Evolutionary conservation across 495 filamentous ascomycete genomes (phyloP).

Genomic region (Penicillium simplicissimum): DNA sequence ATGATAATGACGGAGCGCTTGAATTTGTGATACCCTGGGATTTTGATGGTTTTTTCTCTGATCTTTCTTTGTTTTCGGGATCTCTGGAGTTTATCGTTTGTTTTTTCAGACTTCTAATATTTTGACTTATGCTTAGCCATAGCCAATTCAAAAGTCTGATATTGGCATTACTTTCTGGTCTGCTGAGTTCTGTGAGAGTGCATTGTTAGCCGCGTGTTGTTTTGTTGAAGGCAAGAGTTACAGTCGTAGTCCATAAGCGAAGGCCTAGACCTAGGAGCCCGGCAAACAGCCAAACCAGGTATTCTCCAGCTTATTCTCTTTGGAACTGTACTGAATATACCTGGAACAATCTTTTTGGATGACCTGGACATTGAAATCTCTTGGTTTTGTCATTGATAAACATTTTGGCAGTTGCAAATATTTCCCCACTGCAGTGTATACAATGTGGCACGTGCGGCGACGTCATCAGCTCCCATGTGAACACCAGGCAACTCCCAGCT

Average conservation of each 20-base stretch:
- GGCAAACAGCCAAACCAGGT: no score
- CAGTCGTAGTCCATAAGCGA: neutral
- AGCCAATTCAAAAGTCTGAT: neutral
- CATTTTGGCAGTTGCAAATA: no score
- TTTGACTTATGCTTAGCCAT: neutral
- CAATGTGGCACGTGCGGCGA: slow-evolving; percentile 40
- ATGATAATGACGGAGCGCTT: neutral
- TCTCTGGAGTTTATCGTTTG: neutral
- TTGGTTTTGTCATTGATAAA: no score
- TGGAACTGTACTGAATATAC: no score
- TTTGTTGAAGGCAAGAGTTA: neutral
- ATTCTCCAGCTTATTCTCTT: no score
- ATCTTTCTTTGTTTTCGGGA: neutral
- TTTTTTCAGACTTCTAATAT: neutral
- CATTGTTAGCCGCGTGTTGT: neutral
- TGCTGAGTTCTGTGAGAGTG: neutral
- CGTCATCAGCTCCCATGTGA: slow-evolving; percentile 38
- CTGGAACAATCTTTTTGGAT: no score
- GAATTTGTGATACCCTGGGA: neutral
- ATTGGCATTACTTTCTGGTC: neutral
- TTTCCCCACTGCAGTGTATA: no score
- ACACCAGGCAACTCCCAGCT: slow-evolving; percentile 16
- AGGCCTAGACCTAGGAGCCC: no score
- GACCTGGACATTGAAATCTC: no score
- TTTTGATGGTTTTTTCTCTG: neutral